Evolutionary conservation across 2,329 filamentous ascomycete species (phyloP).

Genomic region (Fusarium guadeloupense): DNA sequence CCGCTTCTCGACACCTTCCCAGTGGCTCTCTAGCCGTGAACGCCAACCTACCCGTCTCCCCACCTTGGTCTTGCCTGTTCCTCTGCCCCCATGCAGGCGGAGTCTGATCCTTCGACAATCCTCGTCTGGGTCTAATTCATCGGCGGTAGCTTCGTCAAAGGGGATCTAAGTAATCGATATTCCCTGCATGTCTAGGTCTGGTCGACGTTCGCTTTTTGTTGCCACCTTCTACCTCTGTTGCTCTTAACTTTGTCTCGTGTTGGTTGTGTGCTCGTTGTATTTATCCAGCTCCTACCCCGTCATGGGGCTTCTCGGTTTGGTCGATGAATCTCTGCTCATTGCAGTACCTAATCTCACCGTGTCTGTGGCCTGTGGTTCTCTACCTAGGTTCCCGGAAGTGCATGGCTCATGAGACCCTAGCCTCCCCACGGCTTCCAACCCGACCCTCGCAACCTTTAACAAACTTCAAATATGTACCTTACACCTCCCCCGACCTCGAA

Average conservation of each 20-base stretch:
- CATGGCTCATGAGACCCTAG: conserved; percentile 41
- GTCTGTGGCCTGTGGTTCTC: conserved; percentile 22
- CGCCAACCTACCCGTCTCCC: conserved; percentile 40
- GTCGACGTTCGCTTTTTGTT: conserved; percentile 32
- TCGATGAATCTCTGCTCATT: conserved; percentile 37
- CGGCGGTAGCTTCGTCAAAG: conserved; percentile 37
- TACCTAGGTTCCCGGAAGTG: conserved; percentile 25
- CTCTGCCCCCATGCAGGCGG: conserved; percentile 37
- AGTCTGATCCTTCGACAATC: conserved; percentile 44
- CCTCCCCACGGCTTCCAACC: conserved; percentile 40
- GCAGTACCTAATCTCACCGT: conserved; percentile 28
- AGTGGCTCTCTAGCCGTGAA: conserved; percentile 36
- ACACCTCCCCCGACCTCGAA: conserved; percentile 58
- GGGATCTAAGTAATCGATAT: conserved; percentile 38
- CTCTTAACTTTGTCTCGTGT: conserved; percentile 18
- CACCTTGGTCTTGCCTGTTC: conserved; percentile 33
- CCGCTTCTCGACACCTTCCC: conserved; percentile 44
- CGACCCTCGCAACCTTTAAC: conserved; percentile 40
- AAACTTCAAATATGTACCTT: conserved; percentile 56
- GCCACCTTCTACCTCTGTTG: conserved; percentile 35
- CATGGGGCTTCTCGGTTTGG: conserved; percentile 31
- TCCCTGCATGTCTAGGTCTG: conserved; percentile 29
- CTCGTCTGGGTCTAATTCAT: conserved; percentile 43
- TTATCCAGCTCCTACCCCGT: conserved; percentile 36
- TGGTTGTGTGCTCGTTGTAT: conserved; percentile 32